Evolutionary conservation across 2,329 filamentous ascomycete species (phyloP).

Genomic region (Pleurostoma richardsiae): DNA sequence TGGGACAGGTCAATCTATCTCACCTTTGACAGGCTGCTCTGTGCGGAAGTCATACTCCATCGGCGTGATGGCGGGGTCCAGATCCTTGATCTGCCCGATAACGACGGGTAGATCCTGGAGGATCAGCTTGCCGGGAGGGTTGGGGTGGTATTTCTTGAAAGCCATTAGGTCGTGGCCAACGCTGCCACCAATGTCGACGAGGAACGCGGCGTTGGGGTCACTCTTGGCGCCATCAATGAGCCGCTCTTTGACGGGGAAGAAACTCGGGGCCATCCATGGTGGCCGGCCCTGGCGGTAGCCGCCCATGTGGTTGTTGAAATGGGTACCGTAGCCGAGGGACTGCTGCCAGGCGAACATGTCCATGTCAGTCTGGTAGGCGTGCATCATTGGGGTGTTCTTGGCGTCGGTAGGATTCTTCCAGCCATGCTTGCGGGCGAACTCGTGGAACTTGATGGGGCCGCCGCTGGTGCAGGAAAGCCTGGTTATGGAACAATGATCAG

Average conservation of each 20-base stretch:
- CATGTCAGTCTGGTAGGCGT: not conserved
- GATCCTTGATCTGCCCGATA: slow-evolving; percentile 2
- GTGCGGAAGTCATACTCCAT: slow-evolving; percentile 28
- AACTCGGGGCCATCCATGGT: not conserved
- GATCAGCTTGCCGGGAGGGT: slow-evolving; percentile 9
- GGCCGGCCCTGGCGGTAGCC: not conserved
- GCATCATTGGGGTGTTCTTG: not conserved
- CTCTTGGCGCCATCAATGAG: slow-evolving; percentile 15
- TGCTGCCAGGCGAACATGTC: not conserved
- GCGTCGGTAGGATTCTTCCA: not conserved
- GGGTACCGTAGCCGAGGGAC: not conserved
- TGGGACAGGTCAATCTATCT: not conserved
- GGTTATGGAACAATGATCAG: too few species aligned
- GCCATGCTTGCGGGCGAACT: not conserved
- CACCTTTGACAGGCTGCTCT: slow-evolving; percentile 27
- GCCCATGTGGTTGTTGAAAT: not conserved
- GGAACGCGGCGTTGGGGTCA: slow-evolving; percentile 7
- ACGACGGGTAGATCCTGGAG: slow-evolving; percentile 16
- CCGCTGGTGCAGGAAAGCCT: not conserved
- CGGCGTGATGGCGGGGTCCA: slow-evolving; percentile 15
- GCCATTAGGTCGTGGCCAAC: slow-evolving; percentile 11
- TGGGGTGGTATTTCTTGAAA: slow-evolving; percentile 6
- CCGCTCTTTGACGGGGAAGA: slow-evolving; percentile 15
- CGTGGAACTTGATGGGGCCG: not conserved
- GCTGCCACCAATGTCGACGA: slow-evolving; percentile 15